Evolutionary conservation across 192 early-diverging fungal genomes (phyloP), one percentile per base, ranked within the genome.

Genomic region (Entrophospora sp.): DNA sequence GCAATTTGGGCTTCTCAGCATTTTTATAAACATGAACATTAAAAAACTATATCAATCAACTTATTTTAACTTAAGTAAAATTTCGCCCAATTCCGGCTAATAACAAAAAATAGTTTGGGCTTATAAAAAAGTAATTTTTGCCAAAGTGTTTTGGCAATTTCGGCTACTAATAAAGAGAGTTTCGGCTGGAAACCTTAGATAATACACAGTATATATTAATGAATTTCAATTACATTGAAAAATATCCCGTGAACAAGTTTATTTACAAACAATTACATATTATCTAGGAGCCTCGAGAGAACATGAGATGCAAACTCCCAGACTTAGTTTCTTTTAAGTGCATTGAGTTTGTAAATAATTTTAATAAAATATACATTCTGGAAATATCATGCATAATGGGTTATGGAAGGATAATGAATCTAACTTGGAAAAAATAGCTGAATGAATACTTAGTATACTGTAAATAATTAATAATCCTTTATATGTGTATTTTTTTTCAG

Each of bases 291-390:
- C 38, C 24, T 40, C 20, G 24, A 0, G 38, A 60, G 16, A 60
- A 60, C 18, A 60, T 60, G 7, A 60, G 42, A 40, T 60, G 37
- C 27, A 40, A 16, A 42, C 4, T 60, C 20, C 38, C 58, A 8
- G 27, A 4, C 10, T 60, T 20, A 60, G 22, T 60, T 60, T 38
- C 22, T 32, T 55, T n/a, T 34, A 55, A 8, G 6, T 44, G 31
- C 35, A 5, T 42, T 25, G 22, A 60, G 22, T 60, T 60, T 60
- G 38, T 60, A 14, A 25, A 60, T 25, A 60, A 42, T 40, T 60
- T 60, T 27, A 43, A 42, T 60, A 42, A 60, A 42, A 28, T 40
- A 24, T 2, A 55, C 16, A 42, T 25, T 42, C 9, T 8, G 2
- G 14, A 27, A 60, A 60, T 60, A 60, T 60, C 14, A 60, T 38